Evolutionary conservation across 345 rosid species (phyloP), one percentile per base, ranked within the genome.

Genomic region (Citrus glauca): DNA sequence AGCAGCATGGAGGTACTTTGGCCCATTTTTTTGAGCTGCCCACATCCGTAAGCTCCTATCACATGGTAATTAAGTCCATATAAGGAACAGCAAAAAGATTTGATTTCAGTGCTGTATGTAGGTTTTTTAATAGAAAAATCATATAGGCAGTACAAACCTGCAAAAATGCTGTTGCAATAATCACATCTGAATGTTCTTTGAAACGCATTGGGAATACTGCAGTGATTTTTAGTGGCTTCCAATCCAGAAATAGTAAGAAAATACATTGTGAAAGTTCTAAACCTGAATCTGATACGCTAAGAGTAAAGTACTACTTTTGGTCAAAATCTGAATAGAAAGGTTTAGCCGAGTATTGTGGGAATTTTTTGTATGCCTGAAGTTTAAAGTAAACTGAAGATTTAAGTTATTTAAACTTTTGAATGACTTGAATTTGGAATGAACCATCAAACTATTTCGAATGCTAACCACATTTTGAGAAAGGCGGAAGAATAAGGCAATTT

Each of bases 201-300:
- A 92, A 92, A 27, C 94, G 91, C 89, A 95, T 93, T 3, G 98
- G 99, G 77, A 91, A 95, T 69, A 93, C 94, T 27, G 89, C 94
- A 25, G 85, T 82, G 63, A 92, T 88, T 77, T 88, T 92, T 56
- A 56, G 77, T 35, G 87, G 85, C 99, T 92, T 85, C 76, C 56
- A 63, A 10, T 37, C 13, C 16, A 2, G 24, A 66, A 42, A 66
- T 66, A 37, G 37, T 32, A 37, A 20, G 48, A 64, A 65, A 80
- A 42, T 45, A 28, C 32, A 38, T 17, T 17, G 40, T 42, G 25
- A 63, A 20, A n/a, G 20, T 27, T 66, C 13, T 76, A 27, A 55
- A 35, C 57, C 66, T 32, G 60, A 7, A 50, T 75, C 48, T 65
- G 48, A 48, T 62, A 75, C 50, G 24, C 13, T 16, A 74, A 28